phyloP scores from a whole-genome alignment of 176 grass and related monocot species.

The Phragmites australis region DNA sequence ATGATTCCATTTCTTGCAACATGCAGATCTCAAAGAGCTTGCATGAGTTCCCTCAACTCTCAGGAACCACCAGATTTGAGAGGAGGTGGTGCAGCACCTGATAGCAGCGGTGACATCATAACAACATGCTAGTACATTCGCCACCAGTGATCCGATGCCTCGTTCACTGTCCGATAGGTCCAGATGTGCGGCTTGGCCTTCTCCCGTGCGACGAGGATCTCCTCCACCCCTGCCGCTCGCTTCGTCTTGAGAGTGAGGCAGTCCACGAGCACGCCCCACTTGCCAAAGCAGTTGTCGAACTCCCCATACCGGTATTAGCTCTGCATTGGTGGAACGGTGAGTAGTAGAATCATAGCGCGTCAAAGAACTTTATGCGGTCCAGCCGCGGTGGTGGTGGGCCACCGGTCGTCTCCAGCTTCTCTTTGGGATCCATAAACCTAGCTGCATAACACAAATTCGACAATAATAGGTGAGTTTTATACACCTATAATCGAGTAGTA shows the following conservation, averaged over 20 bases:
- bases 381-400: not conserved
- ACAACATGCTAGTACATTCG: constrained; percentile 55
- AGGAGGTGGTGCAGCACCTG: not conserved
- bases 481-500: not conserved
- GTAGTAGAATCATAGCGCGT: constrained; percentile 93
- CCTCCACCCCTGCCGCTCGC: constrained; percentile 50
- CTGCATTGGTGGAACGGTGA: constrained; percentile 96
- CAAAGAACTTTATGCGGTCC: constrained; percentile 87
- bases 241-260: constrained; percentile 80
- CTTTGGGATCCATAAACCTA: constrained; percentile 34
- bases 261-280: constrained; percentile 74
- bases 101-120: not conserved
- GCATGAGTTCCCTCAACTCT: not conserved
- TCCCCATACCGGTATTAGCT: constrained; percentile 74
- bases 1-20: constrained; percentile 3
- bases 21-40: not conserved
- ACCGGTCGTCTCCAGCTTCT: constrained; percentile 3
- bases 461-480: not conserved
- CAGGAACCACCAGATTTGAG: not conserved
- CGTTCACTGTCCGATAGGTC: constrained; percentile 79
- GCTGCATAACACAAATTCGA: not conserved
- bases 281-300: constrained; percentile 77
- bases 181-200: constrained; percentile 67
- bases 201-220: constrained; percentile 66
- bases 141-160: constrained; percentile 67